Percentiles rank a stretch among this genome's conserved stretches.
Conservation (phyloP, 305 asterid species). For the Andrographis paniculata region DNA sequence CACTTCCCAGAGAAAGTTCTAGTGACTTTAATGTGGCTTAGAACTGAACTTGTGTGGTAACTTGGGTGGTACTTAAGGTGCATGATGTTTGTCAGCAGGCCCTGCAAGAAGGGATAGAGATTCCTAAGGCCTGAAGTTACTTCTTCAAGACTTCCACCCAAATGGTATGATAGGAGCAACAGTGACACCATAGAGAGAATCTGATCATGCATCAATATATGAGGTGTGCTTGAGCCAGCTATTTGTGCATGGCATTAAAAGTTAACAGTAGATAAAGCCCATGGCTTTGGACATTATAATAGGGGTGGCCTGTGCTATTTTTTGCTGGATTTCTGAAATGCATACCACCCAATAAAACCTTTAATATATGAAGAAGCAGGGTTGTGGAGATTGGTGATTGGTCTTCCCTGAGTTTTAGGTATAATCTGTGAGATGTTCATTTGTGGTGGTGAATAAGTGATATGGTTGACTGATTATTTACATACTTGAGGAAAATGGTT, state of each 20-base stretch:
- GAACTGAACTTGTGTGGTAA: no score
- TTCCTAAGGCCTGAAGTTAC: slow-evolving; percentile 5
- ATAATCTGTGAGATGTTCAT: slow-evolving; percentile 5
- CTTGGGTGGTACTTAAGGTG: background rate
- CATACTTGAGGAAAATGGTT: no score
- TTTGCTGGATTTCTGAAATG: slow-evolving; percentile 5
- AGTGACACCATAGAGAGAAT: background rate
- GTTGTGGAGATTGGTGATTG: background rate
- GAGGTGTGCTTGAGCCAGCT: slow-evolving; percentile 1
- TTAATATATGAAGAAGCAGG: background rate
- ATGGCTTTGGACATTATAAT: background rate
- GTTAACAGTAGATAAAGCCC: background rate
- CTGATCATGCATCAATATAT: slow-evolving; percentile 10
- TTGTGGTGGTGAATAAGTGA: no score
- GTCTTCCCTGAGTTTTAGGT: slow-evolving; percentile 9
- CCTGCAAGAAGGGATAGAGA: background rate
- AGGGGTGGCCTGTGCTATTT: background rate
- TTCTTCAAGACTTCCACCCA: slow-evolving; percentile 7
- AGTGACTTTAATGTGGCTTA: no score
- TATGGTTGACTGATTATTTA: no score
- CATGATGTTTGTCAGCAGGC: background rate
- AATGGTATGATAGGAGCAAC: slow-evolving; percentile 1
- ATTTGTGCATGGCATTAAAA: background rate
- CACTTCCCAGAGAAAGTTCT: no score
- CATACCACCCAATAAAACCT: no score